phyloP scores from a whole-genome alignment of 164 flowering plant genomes.

The Cinnamomum micranthum region DNA sequence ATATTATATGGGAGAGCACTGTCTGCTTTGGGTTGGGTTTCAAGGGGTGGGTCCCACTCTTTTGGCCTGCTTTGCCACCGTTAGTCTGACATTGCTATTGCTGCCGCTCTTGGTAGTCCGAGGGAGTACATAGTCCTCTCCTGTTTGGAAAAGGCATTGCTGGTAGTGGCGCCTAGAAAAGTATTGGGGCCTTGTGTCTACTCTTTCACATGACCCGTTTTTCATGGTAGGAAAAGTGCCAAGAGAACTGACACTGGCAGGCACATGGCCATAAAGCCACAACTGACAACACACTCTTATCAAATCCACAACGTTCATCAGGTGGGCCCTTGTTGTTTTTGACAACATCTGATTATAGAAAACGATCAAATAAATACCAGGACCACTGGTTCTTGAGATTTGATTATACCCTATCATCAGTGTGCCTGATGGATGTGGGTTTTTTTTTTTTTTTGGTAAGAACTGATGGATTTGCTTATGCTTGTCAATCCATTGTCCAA shows the following conservation, averaged over 20 bases:
- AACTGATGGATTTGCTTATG: too few species aligned
- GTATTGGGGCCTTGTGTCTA: neutral
- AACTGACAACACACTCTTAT: neutral
- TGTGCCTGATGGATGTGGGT: neutral
- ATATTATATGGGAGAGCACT: too few species aligned
- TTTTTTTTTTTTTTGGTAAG: too few species aligned
- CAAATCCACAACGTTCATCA: neutral
- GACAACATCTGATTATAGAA: too few species aligned
- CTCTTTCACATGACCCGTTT: neutral
- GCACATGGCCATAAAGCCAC: neutral
- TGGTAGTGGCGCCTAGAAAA: neutral
- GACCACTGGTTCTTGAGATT: neutral
- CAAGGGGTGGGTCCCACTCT: neutral
- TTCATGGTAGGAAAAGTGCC: neutral
- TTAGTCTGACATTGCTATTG: neutral
- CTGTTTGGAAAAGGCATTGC: neutral
- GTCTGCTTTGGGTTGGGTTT: too few species aligned
- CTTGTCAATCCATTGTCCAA: neutral
- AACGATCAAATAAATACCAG: neutral
- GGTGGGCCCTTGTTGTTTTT: neutral
- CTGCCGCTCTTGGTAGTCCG: neutral
- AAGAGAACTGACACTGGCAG: neutral
- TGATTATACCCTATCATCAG: neutral
- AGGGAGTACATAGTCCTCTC: neutral
- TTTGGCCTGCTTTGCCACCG: neutral